These are phyloP conservation scores for Chlorociboria aeruginascens DNA, from an alignment of 495 filamentous ascomycete genomes.

Conservation along the genomic window DNA sequence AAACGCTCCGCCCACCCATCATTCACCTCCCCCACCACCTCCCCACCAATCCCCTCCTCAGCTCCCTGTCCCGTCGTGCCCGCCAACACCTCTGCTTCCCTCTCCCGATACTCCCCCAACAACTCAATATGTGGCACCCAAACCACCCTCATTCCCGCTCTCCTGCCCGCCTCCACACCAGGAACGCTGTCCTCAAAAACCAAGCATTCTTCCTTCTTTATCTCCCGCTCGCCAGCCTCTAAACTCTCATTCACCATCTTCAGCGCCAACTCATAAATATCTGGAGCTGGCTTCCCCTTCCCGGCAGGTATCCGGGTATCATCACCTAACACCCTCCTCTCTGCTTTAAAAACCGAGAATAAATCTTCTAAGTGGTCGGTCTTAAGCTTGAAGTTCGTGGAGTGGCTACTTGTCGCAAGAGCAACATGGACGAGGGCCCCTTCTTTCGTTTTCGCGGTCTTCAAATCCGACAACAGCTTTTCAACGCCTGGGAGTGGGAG, in stretches of 20 bases:
- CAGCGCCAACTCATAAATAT: constrained; percentile 87
- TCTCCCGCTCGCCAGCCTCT: constrained; percentile 48
- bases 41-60: constrained; percentile 30
- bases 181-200: constrained; percentile 95
- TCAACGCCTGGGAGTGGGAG: constrained; percentile 70
- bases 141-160: constrained; percentile 89
- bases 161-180: constrained; percentile 79
- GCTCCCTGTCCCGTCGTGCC: constrained; percentile 57
- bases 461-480: constrained; percentile 46
- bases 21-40: constrained; percentile 44
- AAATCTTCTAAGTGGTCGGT: constrained; percentile 58
- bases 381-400: constrained; percentile 66
- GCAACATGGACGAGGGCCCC: constrained; percentile 56
- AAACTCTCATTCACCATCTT: constrained; percentile 70
- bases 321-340: constrained; percentile 71
- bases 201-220: constrained; percentile 77
- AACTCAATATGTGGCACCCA: constrained; percentile 86
- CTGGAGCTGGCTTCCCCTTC: constrained; percentile 82
- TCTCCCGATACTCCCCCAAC: constrained; percentile 58
- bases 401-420: constrained; percentile 69
- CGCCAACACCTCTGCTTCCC: constrained; percentile 74
- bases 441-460: constrained; percentile 9
- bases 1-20: constrained; percentile 67
- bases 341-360: constrained; percentile 57
- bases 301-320: constrained; percentile 70